Evolutionary conservation across 257 asterid species (phyloP).

Genomic region (Primulina eburnea): DNA sequence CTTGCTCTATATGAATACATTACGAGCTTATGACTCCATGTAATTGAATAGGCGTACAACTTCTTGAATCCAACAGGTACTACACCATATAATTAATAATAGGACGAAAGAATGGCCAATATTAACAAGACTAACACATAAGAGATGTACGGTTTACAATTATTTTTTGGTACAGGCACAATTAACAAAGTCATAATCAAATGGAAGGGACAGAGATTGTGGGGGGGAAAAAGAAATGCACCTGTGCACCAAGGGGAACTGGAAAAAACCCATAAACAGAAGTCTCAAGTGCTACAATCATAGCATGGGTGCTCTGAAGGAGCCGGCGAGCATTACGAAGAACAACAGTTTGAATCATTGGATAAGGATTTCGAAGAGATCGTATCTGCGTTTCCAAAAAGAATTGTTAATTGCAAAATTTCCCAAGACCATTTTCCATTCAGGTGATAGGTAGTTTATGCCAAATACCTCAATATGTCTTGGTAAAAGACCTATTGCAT

Average conservation of each 20-base stretch:
- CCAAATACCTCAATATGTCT: conserved; percentile 83
- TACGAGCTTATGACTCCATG: neutral
- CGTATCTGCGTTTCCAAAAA: conserved; percentile 59
- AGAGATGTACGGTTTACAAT: conserved; percentile 4
- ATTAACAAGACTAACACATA: conserved; percentile 16
- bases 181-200: conserved; percentile 6
- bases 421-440: conserved; percentile 18
- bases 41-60: neutral
- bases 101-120: conserved; percentile 1
- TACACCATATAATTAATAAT: conserved; percentile 14
- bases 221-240: conserved; percentile 30
- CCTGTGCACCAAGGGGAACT: conserved; percentile 99
- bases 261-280: conserved; percentile 90
- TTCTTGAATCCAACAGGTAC: conserved; percentile 13
- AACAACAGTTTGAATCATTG: conserved; percentile 87
- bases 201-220: conserved; percentile 14
- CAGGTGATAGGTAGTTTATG: neutral
- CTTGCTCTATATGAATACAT: conserved; percentile 7
- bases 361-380: conserved; percentile 90
- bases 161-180: neutral
- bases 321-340: conserved; percentile 85
- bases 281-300: conserved; percentile 74
- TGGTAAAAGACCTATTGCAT: conserved; percentile 88
- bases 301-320: conserved; percentile 56
- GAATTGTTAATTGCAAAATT: conserved; percentile 23